A percentile compares a stretch with the other conserved stretches of the same genome.
Conservation (phyloP, 306 rosid species). For the Sindora glabra region DNA sequence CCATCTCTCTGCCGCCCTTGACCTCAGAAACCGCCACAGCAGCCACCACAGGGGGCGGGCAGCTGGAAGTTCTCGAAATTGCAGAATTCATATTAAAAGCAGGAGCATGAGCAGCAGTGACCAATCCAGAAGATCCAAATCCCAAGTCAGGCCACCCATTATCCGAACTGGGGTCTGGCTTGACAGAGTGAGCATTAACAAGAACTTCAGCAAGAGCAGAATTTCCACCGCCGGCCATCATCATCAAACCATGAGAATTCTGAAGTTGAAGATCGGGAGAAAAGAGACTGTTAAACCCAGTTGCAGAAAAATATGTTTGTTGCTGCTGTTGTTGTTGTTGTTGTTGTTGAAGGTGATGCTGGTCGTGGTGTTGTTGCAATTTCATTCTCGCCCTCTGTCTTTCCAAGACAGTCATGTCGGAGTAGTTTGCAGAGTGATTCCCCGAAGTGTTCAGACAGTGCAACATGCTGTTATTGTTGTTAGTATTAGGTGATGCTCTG, state of each 20-base stretch:
- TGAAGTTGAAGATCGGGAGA: slow-evolving; percentile 1
- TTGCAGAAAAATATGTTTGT: slow-evolving; percentile 17
- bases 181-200: slow-evolving; percentile 19
- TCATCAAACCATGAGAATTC: slow-evolving; percentile 18
- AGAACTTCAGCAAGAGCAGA: slow-evolving; percentile 28
- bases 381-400: slow-evolving; percentile 32
- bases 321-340: neutral
- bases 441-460: slow-evolving; percentile 40
- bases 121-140: slow-evolving; percentile 1
- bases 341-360: neutral
- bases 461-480: slow-evolving; percentile 15
- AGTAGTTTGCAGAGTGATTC: slow-evolving; percentile 14
- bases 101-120: slow-evolving; percentile 8
- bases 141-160: slow-evolving; percentile 47
- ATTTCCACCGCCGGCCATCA: neutral
- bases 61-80: slow-evolving; percentile 50
- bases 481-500: slow-evolving; percentile 9
- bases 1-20: slow-evolving; percentile 15
- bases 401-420: slow-evolving; percentile 44
- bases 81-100: slow-evolving; percentile 26
- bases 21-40: neutral
- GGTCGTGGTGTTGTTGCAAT: slow-evolving; percentile 21
- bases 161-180: slow-evolving; percentile 45
- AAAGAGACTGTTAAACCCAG: slow-evolving; percentile 21
- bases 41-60: slow-evolving; percentile 31